A percentile compares a stretch with the other conserved stretches of the same genome.
Conservation (phyloP, 2,329 filamentous ascomycete species). For the Trichoderma atrobrunneum region DNA sequence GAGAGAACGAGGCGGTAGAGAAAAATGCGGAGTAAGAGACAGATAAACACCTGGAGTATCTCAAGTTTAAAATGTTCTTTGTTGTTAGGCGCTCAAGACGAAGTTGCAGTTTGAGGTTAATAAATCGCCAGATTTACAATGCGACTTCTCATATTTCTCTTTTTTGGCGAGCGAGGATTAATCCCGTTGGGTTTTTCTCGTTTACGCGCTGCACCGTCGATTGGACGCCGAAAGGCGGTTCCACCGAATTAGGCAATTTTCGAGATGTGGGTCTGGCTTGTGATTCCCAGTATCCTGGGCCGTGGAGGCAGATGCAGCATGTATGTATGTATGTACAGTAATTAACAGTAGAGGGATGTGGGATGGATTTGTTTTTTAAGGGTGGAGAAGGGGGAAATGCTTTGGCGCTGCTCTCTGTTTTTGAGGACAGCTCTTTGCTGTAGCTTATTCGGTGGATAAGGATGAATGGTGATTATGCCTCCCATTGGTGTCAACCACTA, state of each 20-base stretch:
- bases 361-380: neutral
- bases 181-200: neutral
- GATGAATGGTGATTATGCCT: neutral
- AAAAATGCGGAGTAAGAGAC: neutral
- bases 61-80: neutral
- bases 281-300: slow-evolving; percentile 7
- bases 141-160: neutral
- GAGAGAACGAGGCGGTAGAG: neutral
- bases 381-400: neutral
- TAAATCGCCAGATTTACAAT: neutral
- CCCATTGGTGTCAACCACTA: neutral
- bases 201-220: slow-evolving; percentile 12
- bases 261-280: slow-evolving; percentile 7
- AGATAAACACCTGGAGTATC: neutral
- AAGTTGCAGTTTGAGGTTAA: neutral
- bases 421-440: neutral
- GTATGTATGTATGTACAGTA: neutral
- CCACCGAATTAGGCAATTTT: slow-evolving; percentile 20
- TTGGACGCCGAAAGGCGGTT: slow-evolving; percentile 4
- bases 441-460: neutral
- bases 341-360: neutral
- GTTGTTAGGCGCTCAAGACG: neutral
- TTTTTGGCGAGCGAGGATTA: neutral
- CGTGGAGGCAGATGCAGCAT: neutral
- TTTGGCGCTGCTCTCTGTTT: neutral